Evolutionary conservation across 441 rosid species (phyloP).

Genomic region (Dalechampia spathulata): DNA sequence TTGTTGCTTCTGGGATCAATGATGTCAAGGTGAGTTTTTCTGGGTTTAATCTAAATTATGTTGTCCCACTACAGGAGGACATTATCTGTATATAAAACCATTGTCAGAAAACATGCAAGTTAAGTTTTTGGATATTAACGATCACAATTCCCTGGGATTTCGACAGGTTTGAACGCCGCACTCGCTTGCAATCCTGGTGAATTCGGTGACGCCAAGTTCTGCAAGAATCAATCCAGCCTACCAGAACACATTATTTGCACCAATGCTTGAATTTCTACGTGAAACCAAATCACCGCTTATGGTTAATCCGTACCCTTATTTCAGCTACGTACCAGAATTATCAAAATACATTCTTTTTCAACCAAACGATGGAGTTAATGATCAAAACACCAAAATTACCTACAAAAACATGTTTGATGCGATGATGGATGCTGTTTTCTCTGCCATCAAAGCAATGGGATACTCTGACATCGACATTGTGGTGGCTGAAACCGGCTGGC

Average conservation of each 20-base stretch:
- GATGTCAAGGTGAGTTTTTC: conserved; percentile 26
- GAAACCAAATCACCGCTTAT: conserved; percentile 60
- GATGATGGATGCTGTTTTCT: conserved; percentile 63
- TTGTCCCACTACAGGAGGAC: too few species aligned
- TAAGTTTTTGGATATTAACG: too few species aligned
- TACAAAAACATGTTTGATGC: conserved; percentile 80
- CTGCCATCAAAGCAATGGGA: conserved; percentile 57
- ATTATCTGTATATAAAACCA: too few species aligned
- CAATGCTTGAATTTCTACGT: conserved; percentile 52
- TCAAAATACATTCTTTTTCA: conserved; percentile 52
- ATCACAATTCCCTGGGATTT: background rate
- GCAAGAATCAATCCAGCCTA: conserved; percentile 52
- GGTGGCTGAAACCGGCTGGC: conserved; percentile 83
- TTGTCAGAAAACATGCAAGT: too few species aligned
- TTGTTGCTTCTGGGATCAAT: conserved; percentile 29
- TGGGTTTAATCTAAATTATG: too few species aligned
- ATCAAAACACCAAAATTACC: conserved; percentile 34
- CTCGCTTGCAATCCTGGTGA: conserved; percentile 48
- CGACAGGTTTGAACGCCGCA: conserved; percentile 67
- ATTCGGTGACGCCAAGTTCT: conserved; percentile 52
- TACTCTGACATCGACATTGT: conserved; percentile 49
- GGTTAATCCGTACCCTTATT: conserved; percentile 18
- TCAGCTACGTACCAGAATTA: conserved; percentile 19
- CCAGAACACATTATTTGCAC: conserved; percentile 42
- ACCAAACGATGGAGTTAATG: conserved; percentile 42